phyloP scores from a whole-genome alignment of 2,329 filamentous ascomycete species.

The Stachybotrys elegans region DNA sequence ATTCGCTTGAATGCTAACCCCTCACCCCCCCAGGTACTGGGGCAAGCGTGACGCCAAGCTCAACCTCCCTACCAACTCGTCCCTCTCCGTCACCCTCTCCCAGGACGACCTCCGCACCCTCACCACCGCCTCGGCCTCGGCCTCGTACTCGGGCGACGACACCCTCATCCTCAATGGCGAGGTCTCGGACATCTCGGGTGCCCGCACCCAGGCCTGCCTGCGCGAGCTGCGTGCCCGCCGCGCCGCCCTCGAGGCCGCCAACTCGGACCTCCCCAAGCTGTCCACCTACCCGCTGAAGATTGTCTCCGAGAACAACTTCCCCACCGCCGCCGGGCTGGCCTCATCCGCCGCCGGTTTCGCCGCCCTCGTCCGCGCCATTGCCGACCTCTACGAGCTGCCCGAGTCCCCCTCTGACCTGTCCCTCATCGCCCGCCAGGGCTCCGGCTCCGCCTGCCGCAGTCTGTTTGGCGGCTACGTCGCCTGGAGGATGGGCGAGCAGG shows the following conservation, averaged over 20 bases:
- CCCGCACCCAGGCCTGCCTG: conserved; percentile 92
- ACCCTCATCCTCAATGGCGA: conserved; percentile 80
- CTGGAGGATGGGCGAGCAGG: conserved; percentile 74
- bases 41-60: conserved; percentile 91
- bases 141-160: conserved; percentile 60
- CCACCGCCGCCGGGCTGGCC: conserved; percentile 86
- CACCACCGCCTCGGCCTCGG: conserved; percentile 88
- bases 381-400: conserved; percentile 83
- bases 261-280: conserved; percentile 76
- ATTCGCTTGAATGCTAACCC: background rate
- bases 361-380: conserved; percentile 76
- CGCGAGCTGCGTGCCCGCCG: conserved; percentile 77
- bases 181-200: conserved; percentile 76
- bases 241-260: conserved; percentile 63
- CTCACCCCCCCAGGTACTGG: conserved; percentile 59
- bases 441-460: conserved; percentile 88
- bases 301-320: conserved; percentile 98
- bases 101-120: conserved; percentile 91
- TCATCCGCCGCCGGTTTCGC: conserved; percentile 67
- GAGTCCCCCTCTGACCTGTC: conserved; percentile 78
- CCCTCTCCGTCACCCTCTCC: conserved; percentile 91
- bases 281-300: conserved; percentile 73
- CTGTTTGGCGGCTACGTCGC: conserved; percentile 95
- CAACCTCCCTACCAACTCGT: conserved; percentile 97
- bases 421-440: conserved; percentile 86